A percentile compares a stretch with the other conserved stretches of the same genome.
Evolutionary conservation across 2,329 filamentous ascomycete genomes (phyloP).

Genomic region (Microsporum audouinii): DNA sequence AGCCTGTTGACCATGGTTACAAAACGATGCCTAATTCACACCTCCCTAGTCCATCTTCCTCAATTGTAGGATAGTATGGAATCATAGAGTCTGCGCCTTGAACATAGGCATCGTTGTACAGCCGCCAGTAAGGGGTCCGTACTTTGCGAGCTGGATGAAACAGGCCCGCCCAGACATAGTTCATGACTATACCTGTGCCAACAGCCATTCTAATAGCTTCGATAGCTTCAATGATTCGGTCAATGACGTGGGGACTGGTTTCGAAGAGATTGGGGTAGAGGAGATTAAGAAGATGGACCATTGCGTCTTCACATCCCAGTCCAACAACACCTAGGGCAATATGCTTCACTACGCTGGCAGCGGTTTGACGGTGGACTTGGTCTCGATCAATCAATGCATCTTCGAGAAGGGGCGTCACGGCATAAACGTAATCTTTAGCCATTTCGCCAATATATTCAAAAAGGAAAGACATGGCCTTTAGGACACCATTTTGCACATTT

Average conservation of each 20-base stretch:
- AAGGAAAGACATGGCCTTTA: constrained; percentile 92
- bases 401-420: constrained; percentile 87
- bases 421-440: constrained; percentile 99
- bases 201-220: constrained; percentile 91
- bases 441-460: constrained; percentile 99
- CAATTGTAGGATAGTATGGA: constrained; percentile 83
- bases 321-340: constrained; percentile 96
- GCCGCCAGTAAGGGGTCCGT: constrained; percentile 82
- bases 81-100: constrained; percentile 89
- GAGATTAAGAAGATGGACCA: constrained; percentile 93
- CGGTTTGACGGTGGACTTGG: constrained; percentile 94
- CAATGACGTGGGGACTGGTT: constrained; percentile 95
- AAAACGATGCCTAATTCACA: constrained; percentile 75
- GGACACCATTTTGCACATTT: constrained; percentile 96
- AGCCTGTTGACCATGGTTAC: constrained; percentile 34
- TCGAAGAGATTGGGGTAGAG: constrained; percentile 96
- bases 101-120: constrained; percentile 96
- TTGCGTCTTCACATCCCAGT: constrained; percentile 92
- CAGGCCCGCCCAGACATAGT: constrained; percentile 94
- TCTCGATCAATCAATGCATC: constrained; percentile 96
- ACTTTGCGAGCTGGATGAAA: constrained; percentile 97
- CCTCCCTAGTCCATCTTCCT: constrained; percentile 66
- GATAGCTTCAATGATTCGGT: constrained; percentile 93
- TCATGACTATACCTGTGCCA: constrained; percentile 83
- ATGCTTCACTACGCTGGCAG: constrained; percentile 93